Base-by-base conservation (phyloP, 2,329 filamentous ascomycete genomes). In the Exophiala alcalophila region DNA sequence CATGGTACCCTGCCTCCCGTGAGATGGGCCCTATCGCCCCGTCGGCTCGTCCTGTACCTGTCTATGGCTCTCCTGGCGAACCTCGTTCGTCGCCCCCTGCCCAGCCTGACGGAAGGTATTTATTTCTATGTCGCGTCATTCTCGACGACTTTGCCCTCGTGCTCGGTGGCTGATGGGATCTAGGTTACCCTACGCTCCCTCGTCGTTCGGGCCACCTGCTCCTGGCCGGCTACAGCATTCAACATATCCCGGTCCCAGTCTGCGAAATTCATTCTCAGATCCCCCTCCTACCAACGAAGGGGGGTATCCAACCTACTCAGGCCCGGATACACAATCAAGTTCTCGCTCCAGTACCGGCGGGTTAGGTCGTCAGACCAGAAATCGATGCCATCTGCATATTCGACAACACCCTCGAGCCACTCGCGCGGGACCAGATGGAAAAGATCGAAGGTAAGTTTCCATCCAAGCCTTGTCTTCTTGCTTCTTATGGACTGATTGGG, bases 321-420 rank as follows among this genome's bases (percentile, higher is more conserved):
- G 23, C 3, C 23, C 32, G 21, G 16, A 39, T 20, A 11, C 29
- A 19, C 30, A 10, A 26, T 21, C 32, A n/a, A n/a, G n/a, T n/a
- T n/a, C n/a, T n/a, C n/a, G n/a, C n/a, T n/a, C n/a, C n/a, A n/a
- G n/a, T n/a, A n/a, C n/a, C n/a, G n/a, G n/a, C n/a, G 9, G 5
- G 24, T 11, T 15, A 12, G 9, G 20, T 30, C 14, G 28, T 31
- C 14, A 15, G 11, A 11, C n/a, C n/a, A n/a, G n/a, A n/a, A n/a
- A n/a, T n/a, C 60, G 67, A 7, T 66, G 65, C 48, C 61, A 60
- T 25, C 60, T 72, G 5, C 62, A 65, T 29, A 63, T 72, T 19
- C 63, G 69, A 29, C 69, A 73, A 50, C 68, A 73, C 30, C 69
- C 69, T 21, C 55, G 66, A 18, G 67, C 66, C 14, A 68, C 67